Evolutionary conservation across 2,329 filamentous ascomycete species (phyloP), one percentile per base, ranked within the genome.

Genomic region (Pyrenochaeta sp.): DNA sequence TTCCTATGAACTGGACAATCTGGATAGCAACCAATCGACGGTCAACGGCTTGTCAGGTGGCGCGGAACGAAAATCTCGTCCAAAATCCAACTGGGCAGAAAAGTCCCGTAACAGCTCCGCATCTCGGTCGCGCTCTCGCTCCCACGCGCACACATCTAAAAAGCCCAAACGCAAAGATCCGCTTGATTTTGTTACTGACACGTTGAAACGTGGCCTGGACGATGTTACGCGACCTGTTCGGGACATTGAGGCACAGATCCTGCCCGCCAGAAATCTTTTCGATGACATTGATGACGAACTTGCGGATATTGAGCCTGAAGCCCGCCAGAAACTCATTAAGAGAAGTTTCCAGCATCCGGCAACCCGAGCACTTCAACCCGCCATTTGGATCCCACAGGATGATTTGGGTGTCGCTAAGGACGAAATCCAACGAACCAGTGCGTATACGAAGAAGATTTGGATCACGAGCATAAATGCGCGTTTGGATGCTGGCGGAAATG

Each of bases 381-480:
- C 89, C 0, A 86, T 99, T 18, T 99, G 94, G 94, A 89, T 99
- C 30, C 94, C 94, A 0, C 84, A 87, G 8, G 94, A 99, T 64
- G 88, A 94, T 55, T 72, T 97, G 4, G 94, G 94, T 4, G 83
- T 99, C 44, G 91, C 89, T 55, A 90, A 96, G 59, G 93, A 97
- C 58, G 94, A 99, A 75, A 87, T 97, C 30, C 80, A 80, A 62
- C 80, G 89, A 23, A 96, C 91, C 6, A 81, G 86, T 53, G 78
- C 80, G 34, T 88, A 91, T 67, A 93, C 89, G 46, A 79, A 74
- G 27, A 78, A 80, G 54, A 88, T 97, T 38, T 96, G 91, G 89
- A 91, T 97, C 66, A 96, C 89, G 60, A 96, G 96, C 69, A 88
- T 95, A 68, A 91, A 91, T 45, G 91, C 93, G 14, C 89, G 90